A percentile compares a stretch with the other conserved stretches of the same genome.
phyloP scores from a whole-genome alignment of 768 basidiomycete species.

The Auriscalpium vulgare region DNA sequence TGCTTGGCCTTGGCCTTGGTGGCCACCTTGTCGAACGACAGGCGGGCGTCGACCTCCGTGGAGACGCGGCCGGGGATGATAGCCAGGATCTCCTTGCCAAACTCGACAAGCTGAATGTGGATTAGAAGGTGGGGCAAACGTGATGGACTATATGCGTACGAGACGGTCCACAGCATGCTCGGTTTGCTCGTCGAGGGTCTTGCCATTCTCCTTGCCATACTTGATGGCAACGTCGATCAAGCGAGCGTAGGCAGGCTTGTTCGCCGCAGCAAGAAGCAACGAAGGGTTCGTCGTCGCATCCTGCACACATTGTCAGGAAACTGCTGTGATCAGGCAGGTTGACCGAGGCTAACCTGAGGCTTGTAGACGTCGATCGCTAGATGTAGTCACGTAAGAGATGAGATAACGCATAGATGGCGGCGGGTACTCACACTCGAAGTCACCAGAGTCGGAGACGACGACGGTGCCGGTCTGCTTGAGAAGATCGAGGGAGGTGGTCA shows the following conservation, averaged over 20 bases:
- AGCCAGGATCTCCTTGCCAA: constrained; percentile 89
- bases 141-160: constrained; percentile 37
- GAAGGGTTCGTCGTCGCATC: constrained; percentile 99
- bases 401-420: neutral
- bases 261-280: constrained; percentile 86
- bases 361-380: constrained; percentile 93
- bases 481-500: constrained; percentile 73
- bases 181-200: constrained; percentile 64
- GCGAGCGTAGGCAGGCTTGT: constrained; percentile 77
- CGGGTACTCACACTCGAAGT: constrained; percentile 64
- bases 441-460: constrained; percentile 96
- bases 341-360: constrained; percentile 52
- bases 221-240: constrained; percentile 71
- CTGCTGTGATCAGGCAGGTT: no score
- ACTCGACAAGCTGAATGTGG: constrained; percentile 77
- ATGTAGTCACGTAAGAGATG: constrained; percentile 18
- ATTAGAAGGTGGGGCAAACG: constrained; percentile 2
- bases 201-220: constrained; percentile 76
- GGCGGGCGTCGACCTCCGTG: constrained; percentile 95
- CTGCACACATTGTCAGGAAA: constrained; percentile 27
- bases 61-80: constrained; percentile 99
- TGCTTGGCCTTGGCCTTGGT: constrained; percentile 88
- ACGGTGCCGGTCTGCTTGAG: constrained; percentile 91
- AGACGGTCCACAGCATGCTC: constrained; percentile 84
- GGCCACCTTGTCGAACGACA: constrained; percentile 91